phyloP scores from a whole-genome alignment of 495 filamentous ascomycete species.

The Talaromyces nanjingensis region DNA sequence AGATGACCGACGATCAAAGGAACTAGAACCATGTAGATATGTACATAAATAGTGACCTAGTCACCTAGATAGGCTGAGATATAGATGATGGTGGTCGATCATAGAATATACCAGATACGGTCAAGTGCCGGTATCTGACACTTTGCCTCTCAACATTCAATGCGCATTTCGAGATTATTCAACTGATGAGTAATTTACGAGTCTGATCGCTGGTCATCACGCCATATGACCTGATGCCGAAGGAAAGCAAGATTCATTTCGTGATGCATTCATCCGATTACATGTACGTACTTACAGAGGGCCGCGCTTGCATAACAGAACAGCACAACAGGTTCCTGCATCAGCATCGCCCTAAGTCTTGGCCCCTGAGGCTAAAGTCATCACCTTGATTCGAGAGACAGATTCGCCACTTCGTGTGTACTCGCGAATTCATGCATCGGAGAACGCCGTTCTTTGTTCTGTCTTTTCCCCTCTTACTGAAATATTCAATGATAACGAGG shows the following conservation, averaged over 20 bases:
- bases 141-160: not conserved
- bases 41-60: not conserved
- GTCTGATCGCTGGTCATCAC: not conserved
- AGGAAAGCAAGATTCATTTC: not conserved
- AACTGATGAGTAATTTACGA: not conserved
- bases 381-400: not conserved
- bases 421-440: not conserved
- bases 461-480: not conserved
- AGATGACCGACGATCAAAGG: slow-evolving; percentile 2
- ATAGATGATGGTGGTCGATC: not conserved
- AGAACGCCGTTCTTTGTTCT: not conserved
- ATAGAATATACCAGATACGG: not conserved
- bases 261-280: not conserved
- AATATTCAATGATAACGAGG: too few species aligned
- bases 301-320: not conserved
- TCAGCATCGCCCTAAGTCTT: not conserved
- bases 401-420: not conserved
- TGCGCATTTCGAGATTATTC: not conserved
- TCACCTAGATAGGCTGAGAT: not conserved
- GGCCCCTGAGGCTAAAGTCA: not conserved
- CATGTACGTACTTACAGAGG: not conserved
- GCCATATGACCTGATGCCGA: not conserved
- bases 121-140: not conserved
- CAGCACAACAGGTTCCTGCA: not conserved
- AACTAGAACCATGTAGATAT: slow-evolving; percentile 3